Evolutionary conservation across 352 stramenopile species (phyloP).

Genomic region (Globisporangium nunn): DNA sequence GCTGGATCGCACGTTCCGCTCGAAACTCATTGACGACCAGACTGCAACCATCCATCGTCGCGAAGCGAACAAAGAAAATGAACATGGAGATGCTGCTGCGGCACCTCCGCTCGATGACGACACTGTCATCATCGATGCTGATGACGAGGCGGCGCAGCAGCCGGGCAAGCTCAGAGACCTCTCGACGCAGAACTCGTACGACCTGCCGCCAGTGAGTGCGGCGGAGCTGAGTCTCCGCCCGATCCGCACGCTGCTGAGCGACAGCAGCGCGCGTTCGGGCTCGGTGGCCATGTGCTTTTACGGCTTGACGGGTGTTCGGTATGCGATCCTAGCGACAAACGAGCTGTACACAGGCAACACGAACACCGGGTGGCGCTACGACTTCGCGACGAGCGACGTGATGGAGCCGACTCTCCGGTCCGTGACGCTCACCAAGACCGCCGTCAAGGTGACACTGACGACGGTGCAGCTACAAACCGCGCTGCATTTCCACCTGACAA

Average conservation of each 20-base stretch:
- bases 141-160: slow-evolving; percentile 3
- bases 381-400: slow-evolving; percentile 73
- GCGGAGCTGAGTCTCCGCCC: slow-evolving; percentile 57
- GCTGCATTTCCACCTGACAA: slow-evolving; percentile 71
- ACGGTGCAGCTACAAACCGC: slow-evolving; percentile 51
- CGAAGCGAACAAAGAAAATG: slow-evolving; percentile 4
- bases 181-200: slow-evolving; percentile 78
- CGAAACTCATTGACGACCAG: slow-evolving; percentile 54
- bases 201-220: slow-evolving; percentile 74
- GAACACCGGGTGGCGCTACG: slow-evolving; percentile 72
- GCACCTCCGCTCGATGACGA: slow-evolving; percentile 19
- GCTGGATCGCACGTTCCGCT: slow-evolving; percentile 66
- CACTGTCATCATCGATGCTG: slow-evolving; percentile 23
- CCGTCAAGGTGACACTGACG: slow-evolving; percentile 33
- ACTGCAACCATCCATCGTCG: slow-evolving; percentile 26
- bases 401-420: slow-evolving; percentile 56
- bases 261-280: neutral
- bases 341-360: slow-evolving; percentile 78
- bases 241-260: slow-evolving; percentile 41
- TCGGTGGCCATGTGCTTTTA: slow-evolving; percentile 75
- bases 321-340: slow-evolving; percentile 70
- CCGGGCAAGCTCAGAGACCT: slow-evolving; percentile 44
- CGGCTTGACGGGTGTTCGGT: slow-evolving; percentile 50
- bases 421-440: slow-evolving; percentile 49
- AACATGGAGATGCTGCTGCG: neutral